phyloP scores from a whole-genome alignment of 2,329 filamentous ascomycete species.

The Pseudogymnoascus sp. region DNA sequence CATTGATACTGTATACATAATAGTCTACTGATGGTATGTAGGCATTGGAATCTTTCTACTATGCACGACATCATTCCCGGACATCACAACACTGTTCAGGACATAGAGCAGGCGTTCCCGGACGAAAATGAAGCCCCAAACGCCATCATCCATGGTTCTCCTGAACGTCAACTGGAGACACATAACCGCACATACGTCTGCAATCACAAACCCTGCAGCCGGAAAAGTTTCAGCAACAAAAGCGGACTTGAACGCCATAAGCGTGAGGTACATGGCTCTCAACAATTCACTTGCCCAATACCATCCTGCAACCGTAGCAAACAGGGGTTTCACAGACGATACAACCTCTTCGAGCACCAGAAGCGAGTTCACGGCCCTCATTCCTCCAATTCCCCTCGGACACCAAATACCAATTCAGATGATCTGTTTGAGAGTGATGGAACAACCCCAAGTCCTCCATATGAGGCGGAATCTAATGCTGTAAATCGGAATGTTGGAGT shows the following conservation, averaged over 20 bases:
- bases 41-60: neutral
- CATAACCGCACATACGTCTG: neutral
- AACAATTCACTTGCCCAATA: neutral
- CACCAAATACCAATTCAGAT: neutral
- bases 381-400: neutral
- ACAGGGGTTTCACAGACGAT: neutral
- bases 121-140: neutral
- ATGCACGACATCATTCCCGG: neutral
- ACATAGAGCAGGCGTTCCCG: neutral
- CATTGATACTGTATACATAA: neutral
- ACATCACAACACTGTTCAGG: neutral
- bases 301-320: neutral
- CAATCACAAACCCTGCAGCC: neutral
- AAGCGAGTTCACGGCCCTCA: neutral
- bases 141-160: neutral
- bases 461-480: neutral
- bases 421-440: neutral
- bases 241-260: neutral
- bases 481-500: neutral
- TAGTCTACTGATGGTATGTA: neutral
- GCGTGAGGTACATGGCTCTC: neutral
- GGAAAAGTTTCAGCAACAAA: neutral
- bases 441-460: neutral
- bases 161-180: neutral
- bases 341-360: neutral